Evolutionary conservation across 2,329 filamentous ascomycete genomes (phyloP), one percentile per base, ranked within the genome.

Genomic region (Sordariomycetes sp.): DNA sequence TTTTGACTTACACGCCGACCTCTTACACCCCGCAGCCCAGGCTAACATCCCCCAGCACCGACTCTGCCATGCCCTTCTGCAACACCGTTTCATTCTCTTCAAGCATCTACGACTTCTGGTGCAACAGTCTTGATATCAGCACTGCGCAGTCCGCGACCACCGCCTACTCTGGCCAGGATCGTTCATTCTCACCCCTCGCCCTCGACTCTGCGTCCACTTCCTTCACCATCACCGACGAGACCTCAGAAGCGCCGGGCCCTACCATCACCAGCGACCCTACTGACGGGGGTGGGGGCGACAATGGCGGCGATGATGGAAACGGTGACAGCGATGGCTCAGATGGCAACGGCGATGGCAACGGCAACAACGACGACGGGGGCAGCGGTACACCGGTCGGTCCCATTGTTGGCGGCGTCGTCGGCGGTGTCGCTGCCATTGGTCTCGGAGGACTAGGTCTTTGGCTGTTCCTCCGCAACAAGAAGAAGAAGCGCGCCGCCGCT

Each of bases 21-120:
- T n/a, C n/a, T n/a, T n/a, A n/a, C n/a, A n/a, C n/a, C n/a, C n/a
- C n/a, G n/a, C n/a, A n/a, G n/a, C n/a, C n/a, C n/a, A n/a, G n/a
- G n/a, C 6, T 5, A 15, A 30, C 32, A 11, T 5, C 2, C 16
- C 19, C 23, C 45, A 68, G 64, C 40, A 63, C 63, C 18, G 48
- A 49, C 10, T 39, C 44, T 0, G 39, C 32, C 3, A 41, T 42
- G 3, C 59, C 58, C 1, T 69, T 53, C 41, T 71, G 68, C 50
- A 64, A 63, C 36, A 70, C 65, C 4, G 49, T 66, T 19, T 55
- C 54, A 1, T 68, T 66, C 43, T 46, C 52, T 4, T 53, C 50
- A 14, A 54, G 56, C 12, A 52, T 68, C 31, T 48, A 48, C 17
- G 66, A 68, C 42, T 70, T 58, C 42, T 66, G 56, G 47, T 71